Evolutionary conservation across 495 filamentous ascomycete species (phyloP), one percentile per base, ranked within the genome.

Genomic region (Aspergillus leporis): DNA sequence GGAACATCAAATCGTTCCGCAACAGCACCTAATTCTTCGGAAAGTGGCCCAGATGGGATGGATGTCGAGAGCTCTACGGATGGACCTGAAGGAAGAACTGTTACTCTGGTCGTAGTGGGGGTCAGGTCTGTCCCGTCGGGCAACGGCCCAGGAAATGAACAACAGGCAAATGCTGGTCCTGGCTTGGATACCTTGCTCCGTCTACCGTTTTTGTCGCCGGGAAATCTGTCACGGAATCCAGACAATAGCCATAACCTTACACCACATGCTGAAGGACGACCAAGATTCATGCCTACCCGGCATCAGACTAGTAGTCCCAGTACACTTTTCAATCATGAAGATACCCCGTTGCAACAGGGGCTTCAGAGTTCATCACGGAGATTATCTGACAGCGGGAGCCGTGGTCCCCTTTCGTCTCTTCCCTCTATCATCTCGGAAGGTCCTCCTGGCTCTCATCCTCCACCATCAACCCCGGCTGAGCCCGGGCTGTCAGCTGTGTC

Each of bases 71-170:
- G 78, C 36, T 70, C 77, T 51, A 55, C 70, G 21, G 82, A 83
- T 47, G 76, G 71, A n/a, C 53, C 61, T 21, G 86, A 88, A 55
- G 85, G 81, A 13, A 78, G 86, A 16, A 86, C 83, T 59, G 84
- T 89, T 16, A 87, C 86, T 8, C 77, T 89, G 53, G 86, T 89
- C 31, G 83, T 91, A 41, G 88, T 91, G 46, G 88, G 89, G 10
- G 89, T 91, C 41, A 78, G 87, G 31, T 89, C 87, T 12, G 86
- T 90, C 38, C 82, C 82, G 18, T 78, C 85, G 16, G 75, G 79
- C 41, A 80, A 74, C 53, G 75, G 73, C 43, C 61, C 73, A 14
- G 67, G 70, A 25, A 68, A 68, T 47, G 84, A 76, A 48, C 82
- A 72, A 66, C 83, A 67, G 56, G 67, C 66, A 61, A 74, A 61